A percentile compares a stretch with the other conserved stretches of the same genome.
These are phyloP conservation scores for Globomyces pollinis-pini DNA, from an alignment of 192 early-diverging fungal species.

Conservation along the genomic window DNA sequence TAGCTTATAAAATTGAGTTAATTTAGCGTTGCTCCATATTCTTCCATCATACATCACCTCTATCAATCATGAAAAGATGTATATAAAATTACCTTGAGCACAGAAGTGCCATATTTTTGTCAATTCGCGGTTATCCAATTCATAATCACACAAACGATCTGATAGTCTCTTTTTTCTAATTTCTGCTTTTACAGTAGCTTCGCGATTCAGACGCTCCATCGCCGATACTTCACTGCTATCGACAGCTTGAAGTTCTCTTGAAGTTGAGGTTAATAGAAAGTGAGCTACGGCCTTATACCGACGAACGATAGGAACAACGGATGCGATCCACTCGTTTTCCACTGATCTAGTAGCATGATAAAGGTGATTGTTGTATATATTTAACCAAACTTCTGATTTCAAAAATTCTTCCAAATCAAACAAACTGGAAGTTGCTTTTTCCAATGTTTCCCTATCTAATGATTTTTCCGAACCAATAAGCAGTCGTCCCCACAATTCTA, in stretches of 20 bases:
- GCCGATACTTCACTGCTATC: no score
- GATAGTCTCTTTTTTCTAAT: background rate
- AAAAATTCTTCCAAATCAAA: no score
- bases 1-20: slow-evolving; percentile 24
- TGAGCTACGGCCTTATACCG: no score
- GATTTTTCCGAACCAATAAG: no score
- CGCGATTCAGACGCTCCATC: background rate
- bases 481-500: no score
- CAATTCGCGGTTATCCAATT: slow-evolving; percentile 19
- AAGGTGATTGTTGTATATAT: slow-evolving; percentile 22
- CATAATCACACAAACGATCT: slow-evolving; percentile 11
- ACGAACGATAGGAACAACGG: slow-evolving; percentile 16
- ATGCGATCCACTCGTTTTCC: slow-evolving; percentile 26
- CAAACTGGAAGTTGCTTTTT: no score
- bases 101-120: slow-evolving; percentile 14
- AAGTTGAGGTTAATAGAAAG: no score
- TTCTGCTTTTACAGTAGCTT: background rate
- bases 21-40: slow-evolving; percentile 26
- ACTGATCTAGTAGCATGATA: slow-evolving; percentile 23
- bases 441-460: no score
- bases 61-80: no score
- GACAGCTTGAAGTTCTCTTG: no score
- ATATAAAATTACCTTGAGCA: no score
- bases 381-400: background rate
- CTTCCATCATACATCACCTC: slow-evolving; percentile 30